Evolutionary conservation across 192 early-diverging fungal species (phyloP), one percentile per base, ranked within the genome.

Genomic region (Kappamyces sp.): DNA sequence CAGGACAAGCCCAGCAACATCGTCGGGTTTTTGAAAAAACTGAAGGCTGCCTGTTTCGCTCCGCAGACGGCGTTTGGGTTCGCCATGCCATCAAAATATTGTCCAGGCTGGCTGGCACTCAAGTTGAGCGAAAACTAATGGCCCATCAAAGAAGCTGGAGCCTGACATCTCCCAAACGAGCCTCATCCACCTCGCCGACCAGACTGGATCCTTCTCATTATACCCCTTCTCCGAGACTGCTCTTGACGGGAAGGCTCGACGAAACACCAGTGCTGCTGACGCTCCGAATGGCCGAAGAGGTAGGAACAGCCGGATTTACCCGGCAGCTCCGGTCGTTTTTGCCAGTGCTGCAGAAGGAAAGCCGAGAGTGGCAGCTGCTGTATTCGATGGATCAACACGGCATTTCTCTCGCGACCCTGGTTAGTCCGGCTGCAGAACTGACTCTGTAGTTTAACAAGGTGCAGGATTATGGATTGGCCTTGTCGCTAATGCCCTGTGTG

Each of bases 361-460:
- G 44, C 35, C 42, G 23, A 36, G 6, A 59, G 13, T 97, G 93
- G 94, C 82, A 74, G 13, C 78, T 98, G 39, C 64, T 93, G 1
- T 98, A 98, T 70, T 88, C 87, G 50, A 78, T 92, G 51, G 93
- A 97, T 52, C 90, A 94, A 65, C 93, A 98, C 67, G 96, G 96
- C 2, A 90, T 90, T 52, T 89, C 85, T 62, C 72, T 98, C 50
- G 71, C 82, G 47, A 94, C 93, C 1, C 75, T 98, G 63, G 86
- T 64, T 36, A 58, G 55, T 41, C 34, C 3, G 43, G 35, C 35
- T 12, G 37, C 9, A 59, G 23, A 23, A 23, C 23, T 23, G 23
- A 23, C 23, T 23, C 23, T 23, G 23, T 23, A 23, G 23, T 23
- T 23, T 23, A 23, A 23, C 23, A 55, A 62, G 2, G 34, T 23